Conservation (phyloP, 768 basidiomycete genomes). For the Ramaria sp. region DNA sequence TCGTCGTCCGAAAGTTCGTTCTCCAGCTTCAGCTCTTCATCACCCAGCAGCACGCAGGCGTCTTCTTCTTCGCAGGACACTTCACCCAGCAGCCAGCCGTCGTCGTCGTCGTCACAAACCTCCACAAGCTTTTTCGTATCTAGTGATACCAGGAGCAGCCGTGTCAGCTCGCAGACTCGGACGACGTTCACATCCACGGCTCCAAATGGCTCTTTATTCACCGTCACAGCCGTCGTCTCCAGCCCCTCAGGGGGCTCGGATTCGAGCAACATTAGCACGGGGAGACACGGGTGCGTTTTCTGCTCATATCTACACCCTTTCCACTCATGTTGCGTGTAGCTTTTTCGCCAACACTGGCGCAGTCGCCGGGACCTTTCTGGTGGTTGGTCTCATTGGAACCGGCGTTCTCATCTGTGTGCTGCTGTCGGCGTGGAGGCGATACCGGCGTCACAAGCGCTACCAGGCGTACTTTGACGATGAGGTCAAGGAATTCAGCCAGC, state of each 20-base stretch:
- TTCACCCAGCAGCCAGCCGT: background rate
- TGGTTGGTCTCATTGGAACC: constrained; percentile 26
- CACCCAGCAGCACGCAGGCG: background rate
- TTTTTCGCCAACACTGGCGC: constrained; percentile 38
- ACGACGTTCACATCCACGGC: background rate
- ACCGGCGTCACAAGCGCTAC: background rate
- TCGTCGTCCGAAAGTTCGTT: background rate
- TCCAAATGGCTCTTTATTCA: background rate
- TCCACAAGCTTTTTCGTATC: background rate
- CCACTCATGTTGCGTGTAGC: constrained; percentile 17
- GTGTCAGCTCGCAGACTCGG: background rate
- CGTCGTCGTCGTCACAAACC: background rate
- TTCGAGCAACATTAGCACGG: background rate
- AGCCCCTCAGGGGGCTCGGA: background rate
- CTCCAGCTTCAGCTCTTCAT: background rate
- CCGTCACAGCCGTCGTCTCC: constrained; percentile 5
- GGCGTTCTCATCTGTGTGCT: constrained; percentile 21
- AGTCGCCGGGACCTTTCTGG: constrained; percentile 34
- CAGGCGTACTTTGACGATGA: constrained; percentile 1
- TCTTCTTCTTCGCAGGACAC: background rate
- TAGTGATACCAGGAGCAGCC: background rate
- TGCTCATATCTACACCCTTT: background rate
- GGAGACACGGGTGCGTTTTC: constrained; percentile 3
- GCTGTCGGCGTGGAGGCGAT: constrained; percentile 10
- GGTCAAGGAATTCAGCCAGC: constrained; percentile 1